Evolutionary conservation across 768 basidiomycete species (phyloP).

Genomic region (Rubroboletus pulcherrimus): DNA sequence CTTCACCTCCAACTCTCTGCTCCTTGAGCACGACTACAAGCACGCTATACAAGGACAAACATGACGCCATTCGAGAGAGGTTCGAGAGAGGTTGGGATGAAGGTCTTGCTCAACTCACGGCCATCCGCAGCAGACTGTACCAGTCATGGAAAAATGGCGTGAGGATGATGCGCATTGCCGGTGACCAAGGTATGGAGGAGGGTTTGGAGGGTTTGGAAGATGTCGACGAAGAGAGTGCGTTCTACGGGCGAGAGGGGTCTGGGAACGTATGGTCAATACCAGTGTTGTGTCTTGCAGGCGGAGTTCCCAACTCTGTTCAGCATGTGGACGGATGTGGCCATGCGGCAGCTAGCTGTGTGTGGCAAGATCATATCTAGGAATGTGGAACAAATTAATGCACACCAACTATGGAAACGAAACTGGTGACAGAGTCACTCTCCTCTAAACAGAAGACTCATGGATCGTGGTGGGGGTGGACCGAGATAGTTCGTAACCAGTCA

Average conservation of each 20-base stretch:
- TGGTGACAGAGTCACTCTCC: background rate
- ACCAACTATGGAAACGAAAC: background rate
- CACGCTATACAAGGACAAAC: slow-evolving; percentile 30
- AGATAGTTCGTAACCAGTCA: slow-evolving; percentile 58
- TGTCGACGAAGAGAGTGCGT: slow-evolving; percentile 27
- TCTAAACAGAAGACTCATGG: background rate
- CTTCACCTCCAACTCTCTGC: slow-evolving; percentile 45
- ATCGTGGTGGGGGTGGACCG: slow-evolving; percentile 24
- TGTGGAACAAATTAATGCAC: background rate
- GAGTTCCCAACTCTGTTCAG: slow-evolving; percentile 13
- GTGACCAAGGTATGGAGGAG: slow-evolving; percentile 26
- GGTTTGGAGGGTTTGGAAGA: slow-evolving; percentile 35
- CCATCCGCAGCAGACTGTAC: slow-evolving; percentile 42
- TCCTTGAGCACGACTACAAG: slow-evolving; percentile 46
- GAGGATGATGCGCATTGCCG: slow-evolving; percentile 40
- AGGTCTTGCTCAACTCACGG: slow-evolving; percentile 51
- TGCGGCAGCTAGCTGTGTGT: slow-evolving; percentile 30
- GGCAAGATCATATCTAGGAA: slow-evolving; percentile 32
- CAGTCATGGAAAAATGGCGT: slow-evolving; percentile 47
- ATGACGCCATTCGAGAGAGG: slow-evolving; percentile 41
- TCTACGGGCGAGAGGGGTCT: slow-evolving; percentile 16
- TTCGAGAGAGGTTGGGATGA: slow-evolving; percentile 64
- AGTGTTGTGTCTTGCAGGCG: slow-evolving; percentile 39
- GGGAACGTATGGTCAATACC: slow-evolving; percentile 23
- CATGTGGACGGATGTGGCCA: slow-evolving; percentile 41